These are phyloP conservation scores for Phytophthora pistaciae DNA, from an alignment of 352 stramenopile genomes.

Conservation along the genomic window DNA sequence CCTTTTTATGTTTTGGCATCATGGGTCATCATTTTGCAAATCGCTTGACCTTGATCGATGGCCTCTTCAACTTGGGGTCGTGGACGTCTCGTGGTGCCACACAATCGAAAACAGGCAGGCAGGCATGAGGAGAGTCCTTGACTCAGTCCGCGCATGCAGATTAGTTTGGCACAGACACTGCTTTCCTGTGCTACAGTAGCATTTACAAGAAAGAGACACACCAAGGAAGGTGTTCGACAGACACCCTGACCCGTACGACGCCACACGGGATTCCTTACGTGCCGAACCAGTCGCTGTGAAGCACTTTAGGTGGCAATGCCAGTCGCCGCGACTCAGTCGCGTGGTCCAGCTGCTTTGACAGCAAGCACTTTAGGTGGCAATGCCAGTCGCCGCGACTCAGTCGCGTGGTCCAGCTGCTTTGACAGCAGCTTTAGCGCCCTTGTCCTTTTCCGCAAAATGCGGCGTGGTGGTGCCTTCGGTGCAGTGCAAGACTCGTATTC, in stretches of 20 bases:
- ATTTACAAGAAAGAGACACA: not conserved
- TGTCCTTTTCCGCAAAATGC: conserved; percentile 19
- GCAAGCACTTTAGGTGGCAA: conserved; percentile 15
- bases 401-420: conserved; percentile 25
- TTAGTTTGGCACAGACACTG: not conserved
- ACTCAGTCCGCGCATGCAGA: not conserved
- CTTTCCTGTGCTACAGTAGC: not conserved
- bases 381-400: too few relatives aligned
- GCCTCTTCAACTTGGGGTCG: conserved; percentile 1
- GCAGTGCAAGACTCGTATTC: conserved; percentile 10
- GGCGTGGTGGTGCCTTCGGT: conserved; percentile 28
- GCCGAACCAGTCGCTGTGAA: conserved; percentile 4
- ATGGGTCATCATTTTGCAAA: conserved; percentile 25
- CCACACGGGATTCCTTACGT: conserved; percentile 17
- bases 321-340: too few relatives aligned
- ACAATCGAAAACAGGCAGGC: not conserved
- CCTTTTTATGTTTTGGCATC: conserved; percentile 13
- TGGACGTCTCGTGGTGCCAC: not conserved
- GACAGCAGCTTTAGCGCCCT: conserved; percentile 14
- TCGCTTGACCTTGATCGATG: not conserved
- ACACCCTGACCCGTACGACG: conserved; percentile 17
- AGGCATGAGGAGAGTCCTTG: not conserved
- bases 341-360: conserved; percentile 27
- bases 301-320: not conserved
- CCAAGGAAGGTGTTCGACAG: conserved; percentile 11